Conservation (phyloP, 768 basidiomycete species). For the Baorangia bicolor region DNA sequence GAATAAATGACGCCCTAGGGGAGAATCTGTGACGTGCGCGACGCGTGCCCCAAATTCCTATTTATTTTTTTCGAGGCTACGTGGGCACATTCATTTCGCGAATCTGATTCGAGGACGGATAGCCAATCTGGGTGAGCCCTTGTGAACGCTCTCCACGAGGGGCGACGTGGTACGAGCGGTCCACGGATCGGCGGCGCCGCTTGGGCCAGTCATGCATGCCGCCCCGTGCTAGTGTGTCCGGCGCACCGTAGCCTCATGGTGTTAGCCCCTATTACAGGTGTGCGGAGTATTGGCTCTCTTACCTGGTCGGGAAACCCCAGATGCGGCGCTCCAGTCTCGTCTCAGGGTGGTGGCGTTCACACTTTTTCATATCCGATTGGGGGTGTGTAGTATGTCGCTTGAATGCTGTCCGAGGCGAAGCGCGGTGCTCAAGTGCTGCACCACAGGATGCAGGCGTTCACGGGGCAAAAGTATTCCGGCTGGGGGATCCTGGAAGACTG, state of each 20-base stretch:
- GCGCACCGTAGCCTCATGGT: constrained; percentile 24
- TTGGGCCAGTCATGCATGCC: background rate
- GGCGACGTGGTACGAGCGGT: background rate
- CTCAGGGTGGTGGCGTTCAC: constrained; percentile 11
- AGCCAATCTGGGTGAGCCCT: constrained; percentile 22
- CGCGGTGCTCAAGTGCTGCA: background rate
- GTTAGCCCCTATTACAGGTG: constrained; percentile 2
- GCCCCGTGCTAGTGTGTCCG: constrained; percentile 8
- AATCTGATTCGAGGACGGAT: constrained; percentile 23
- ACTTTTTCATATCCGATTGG: constrained; percentile 5
- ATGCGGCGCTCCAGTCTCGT: constrained; percentile 1
- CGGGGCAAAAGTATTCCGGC: background rate
- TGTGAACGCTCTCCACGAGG: constrained; percentile 2
- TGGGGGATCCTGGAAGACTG: background rate
- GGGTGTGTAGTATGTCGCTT: background rate
- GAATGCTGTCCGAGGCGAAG: constrained; percentile 21
- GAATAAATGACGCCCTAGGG: background rate
- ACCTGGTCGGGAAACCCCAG: constrained; percentile 2
- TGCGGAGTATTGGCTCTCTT: background rate
- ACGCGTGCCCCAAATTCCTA: constrained; percentile 7
- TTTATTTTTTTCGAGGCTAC: background rate
- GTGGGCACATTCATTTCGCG: constrained; percentile 22
- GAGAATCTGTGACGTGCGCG: constrained; percentile 15
- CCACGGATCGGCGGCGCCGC: background rate
- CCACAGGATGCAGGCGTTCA: background rate